A percentile compares a stretch with the other conserved stretches of the same genome.
Evolutionary conservation across 192 early-diverging fungal genomes (phyloP).

Genomic region (Coemansia sp.): DNA sequence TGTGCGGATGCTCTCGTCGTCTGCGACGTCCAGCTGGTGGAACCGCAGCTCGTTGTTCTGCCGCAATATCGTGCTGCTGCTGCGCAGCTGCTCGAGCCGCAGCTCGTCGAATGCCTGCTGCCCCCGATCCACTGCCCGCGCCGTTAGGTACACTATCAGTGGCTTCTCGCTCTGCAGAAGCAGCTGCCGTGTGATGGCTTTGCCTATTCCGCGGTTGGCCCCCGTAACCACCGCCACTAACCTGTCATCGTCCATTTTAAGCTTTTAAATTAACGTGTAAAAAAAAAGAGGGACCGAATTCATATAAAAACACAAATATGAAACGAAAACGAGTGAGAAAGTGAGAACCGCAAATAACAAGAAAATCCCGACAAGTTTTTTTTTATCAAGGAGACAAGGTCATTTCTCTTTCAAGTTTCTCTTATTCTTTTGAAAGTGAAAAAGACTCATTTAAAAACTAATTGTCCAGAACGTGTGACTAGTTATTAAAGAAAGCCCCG

Average conservation of each 20-base stretch:
- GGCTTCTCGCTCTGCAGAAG: conserved; percentile 24
- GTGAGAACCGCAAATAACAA: too few species aligned
- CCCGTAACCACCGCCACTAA: conserved; percentile 49
- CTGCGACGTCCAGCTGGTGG: conserved; percentile 48
- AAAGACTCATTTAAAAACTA: too few species aligned
- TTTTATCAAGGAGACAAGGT: too few species aligned
- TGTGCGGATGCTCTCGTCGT: conserved; percentile 25
- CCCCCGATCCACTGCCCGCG: conserved; percentile 41
- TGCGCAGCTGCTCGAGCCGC: conserved; percentile 26
- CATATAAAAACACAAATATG: too few species aligned
- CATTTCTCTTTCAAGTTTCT: too few species aligned
- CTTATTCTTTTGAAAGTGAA: too few species aligned
- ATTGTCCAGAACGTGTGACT: too few species aligned
- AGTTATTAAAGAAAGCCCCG: too few species aligned
- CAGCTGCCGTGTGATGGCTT: conserved; percentile 41
- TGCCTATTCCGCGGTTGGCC: conserved; percentile 50
- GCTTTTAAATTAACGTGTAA: too few species aligned
- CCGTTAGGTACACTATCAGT: conserved; percentile 47
- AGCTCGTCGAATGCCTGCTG: conserved; percentile 45
- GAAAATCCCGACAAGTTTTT: too few species aligned
- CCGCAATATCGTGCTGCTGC: neutral
- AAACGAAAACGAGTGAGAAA: too few species aligned
- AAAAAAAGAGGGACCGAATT: too few species aligned
- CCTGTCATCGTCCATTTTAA: conserved; percentile 29
- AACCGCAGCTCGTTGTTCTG: conserved; percentile 42